Evolutionary conservation across 2,329 filamentous ascomycete species (phyloP).

Genomic region (Sclerotinia spermophila): DNA sequence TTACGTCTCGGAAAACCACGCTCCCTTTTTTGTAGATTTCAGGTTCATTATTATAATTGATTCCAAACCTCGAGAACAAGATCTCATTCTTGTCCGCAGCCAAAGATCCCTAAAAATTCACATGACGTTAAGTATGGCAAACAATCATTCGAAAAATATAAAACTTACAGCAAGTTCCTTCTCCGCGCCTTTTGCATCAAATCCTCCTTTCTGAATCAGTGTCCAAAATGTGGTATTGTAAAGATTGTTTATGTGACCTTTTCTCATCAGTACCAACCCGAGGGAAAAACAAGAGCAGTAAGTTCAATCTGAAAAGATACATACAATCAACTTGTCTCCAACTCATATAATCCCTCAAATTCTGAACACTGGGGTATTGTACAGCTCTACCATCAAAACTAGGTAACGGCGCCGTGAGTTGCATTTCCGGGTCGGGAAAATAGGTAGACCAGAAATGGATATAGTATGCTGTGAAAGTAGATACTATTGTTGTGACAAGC

Average conservation of each 20-base stretch:
- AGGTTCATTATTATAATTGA: slow-evolving; percentile 97
- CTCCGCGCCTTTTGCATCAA: slow-evolving; percentile 76
- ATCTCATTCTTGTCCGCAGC: slow-evolving; percentile 94
- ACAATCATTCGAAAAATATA: neutral
- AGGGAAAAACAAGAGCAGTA: neutral
- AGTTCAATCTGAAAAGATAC: slow-evolving; percentile 34
- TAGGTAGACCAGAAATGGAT: slow-evolving; percentile 73
- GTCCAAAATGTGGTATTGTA: slow-evolving; percentile 98
- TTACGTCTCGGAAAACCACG: slow-evolving; percentile 71
- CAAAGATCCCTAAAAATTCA: slow-evolving; percentile 64
- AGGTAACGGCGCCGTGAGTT: slow-evolving; percentile 70
- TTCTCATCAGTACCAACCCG: slow-evolving; percentile 15
- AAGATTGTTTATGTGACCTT: slow-evolving; percentile 95
- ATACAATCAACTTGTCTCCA: slow-evolving; percentile 96
- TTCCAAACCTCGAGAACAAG: slow-evolving; percentile 78
- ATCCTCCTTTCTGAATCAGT: slow-evolving; percentile 72
- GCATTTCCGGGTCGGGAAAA: slow-evolving; percentile 67
- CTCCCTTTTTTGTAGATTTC: slow-evolving; percentile 94
- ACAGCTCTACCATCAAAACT: slow-evolving; percentile 93
- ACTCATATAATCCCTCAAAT: slow-evolving; percentile 90
- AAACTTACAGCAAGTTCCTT: slow-evolving; percentile 66
- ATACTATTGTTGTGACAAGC: slow-evolving; percentile 84
- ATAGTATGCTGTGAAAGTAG: slow-evolving; percentile 91
- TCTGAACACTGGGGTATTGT: slow-evolving; percentile 76
- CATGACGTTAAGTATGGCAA: neutral